Conservation (phyloP, 306 rosid species). For the Prunus dulcis region DNA sequence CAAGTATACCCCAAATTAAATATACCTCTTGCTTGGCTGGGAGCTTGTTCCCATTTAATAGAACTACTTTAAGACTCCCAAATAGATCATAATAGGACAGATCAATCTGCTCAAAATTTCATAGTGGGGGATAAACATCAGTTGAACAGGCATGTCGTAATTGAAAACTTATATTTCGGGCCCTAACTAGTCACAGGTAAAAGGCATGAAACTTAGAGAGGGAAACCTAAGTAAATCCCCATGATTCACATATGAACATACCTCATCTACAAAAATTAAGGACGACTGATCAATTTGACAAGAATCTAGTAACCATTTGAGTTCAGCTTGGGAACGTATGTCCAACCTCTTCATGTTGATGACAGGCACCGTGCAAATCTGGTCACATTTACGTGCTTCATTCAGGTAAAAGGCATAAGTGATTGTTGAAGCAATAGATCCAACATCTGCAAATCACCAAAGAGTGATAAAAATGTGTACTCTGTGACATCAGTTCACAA, state of each 20-base stretch:
- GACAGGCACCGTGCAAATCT: constrained; percentile 68
- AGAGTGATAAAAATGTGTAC: not conserved
- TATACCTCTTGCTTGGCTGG: constrained; percentile 72
- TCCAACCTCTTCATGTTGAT: constrained; percentile 68
- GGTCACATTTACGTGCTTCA: constrained; percentile 41
- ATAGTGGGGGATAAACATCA: constrained; percentile 8
- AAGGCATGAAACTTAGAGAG: not conserved
- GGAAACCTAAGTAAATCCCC: too few relatives aligned
- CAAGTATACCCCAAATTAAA: constrained; percentile 13
- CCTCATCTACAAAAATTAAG: constrained; percentile 80
- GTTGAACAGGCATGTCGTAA: not conserved
- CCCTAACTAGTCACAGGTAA: not conserved
- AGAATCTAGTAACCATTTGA: constrained; percentile 81
- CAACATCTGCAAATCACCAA: constrained; percentile 55
- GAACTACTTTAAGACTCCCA: constrained; percentile 79
- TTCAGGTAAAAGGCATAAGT: constrained; percentile 73
- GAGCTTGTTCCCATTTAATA: constrained; percentile 56
- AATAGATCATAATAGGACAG: constrained; percentile 71
- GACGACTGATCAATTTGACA: constrained; percentile 72
- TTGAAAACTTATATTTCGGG: not conserved
- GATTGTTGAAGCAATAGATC: constrained; percentile 66
- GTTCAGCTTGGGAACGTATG: constrained; percentile 61
- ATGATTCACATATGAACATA: constrained; percentile 19
- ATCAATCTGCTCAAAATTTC: constrained; percentile 63
- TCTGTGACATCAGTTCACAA: not conserved